phyloP scores from a whole-genome alignment of 164 flowering plant genomes.

The Kingdonia uniflora region DNA sequence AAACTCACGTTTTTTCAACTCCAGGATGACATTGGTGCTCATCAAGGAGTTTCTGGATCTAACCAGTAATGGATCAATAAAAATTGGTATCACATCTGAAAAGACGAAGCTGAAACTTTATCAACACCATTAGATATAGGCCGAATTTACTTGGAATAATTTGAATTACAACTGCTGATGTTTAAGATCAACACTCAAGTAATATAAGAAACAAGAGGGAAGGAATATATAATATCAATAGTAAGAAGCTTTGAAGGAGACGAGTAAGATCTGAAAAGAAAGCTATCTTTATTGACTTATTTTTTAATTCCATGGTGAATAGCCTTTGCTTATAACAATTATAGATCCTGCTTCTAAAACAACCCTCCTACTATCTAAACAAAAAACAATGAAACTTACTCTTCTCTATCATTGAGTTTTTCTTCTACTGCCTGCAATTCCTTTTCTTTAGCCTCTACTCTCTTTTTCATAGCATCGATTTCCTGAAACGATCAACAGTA shows the following conservation, averaged over 20 bases:
- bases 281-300: no score
- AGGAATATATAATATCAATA: no score
- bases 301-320: no score
- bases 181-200: background rate
- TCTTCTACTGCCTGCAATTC: slow-evolving; percentile 41
- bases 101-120: background rate
- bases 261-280: no score
- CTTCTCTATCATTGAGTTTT: slow-evolving; percentile 52
- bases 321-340: no score
- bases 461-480: slow-evolving; percentile 28
- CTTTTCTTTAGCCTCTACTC: slow-evolving; percentile 39
- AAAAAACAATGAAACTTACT: slow-evolving; percentile 29
- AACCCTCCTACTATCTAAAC: no score
- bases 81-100: slow-evolving; percentile 2
- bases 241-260: no score
- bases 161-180: no score
- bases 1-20: slow-evolving; percentile 31
- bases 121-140: background rate
- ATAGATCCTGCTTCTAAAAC: no score
- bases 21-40: slow-evolving; percentile 41
- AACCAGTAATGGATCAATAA: slow-evolving; percentile 25
- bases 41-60: slow-evolving; percentile 50
- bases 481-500: slow-evolving; percentile 29
- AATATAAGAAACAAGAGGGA: no score
- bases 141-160: no score